phyloP scores from a whole-genome alignment of 2,329 filamentous ascomycete species.

The Stagonosporopsis tanaceti region DNA sequence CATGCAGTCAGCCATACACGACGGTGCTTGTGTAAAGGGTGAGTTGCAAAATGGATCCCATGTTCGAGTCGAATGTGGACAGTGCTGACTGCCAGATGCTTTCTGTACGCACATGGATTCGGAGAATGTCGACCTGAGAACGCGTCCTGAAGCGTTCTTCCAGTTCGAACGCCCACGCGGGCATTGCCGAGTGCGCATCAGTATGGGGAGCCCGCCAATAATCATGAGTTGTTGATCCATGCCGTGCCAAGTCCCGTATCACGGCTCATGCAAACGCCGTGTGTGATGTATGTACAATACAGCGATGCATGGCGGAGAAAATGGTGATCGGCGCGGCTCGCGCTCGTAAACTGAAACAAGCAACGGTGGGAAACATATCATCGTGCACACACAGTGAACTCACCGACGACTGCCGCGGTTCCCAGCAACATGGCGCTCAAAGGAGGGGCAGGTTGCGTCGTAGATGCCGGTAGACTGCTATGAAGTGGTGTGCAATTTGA shows the following conservation, averaged over 20 bases:
- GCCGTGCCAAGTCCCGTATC: neutral
- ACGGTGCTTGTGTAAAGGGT: no score
- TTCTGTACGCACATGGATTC: no score
- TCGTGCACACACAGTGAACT: neutral
- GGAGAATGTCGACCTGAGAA: neutral
- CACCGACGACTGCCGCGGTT: neutral
- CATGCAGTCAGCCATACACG: neutral
- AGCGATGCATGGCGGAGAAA: neutral
- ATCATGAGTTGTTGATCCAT: neutral
- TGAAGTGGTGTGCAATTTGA: neutral
- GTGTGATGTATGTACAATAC: no score
- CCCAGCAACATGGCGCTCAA: neutral
- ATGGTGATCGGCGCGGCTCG: constrained; percentile 1
- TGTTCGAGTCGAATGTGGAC: no score
- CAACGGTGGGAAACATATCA: constrained; percentile 14
- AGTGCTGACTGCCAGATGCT: no score
- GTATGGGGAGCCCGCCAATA: no score
- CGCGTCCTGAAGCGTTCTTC: neutral
- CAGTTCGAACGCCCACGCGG: neutral
- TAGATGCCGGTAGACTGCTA: neutral
- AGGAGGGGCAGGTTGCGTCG: constrained; percentile 3
- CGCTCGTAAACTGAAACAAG: constrained; percentile 10
- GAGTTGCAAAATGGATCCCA: no score
- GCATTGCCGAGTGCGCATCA: neutral
- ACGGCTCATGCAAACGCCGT: neutral